phyloP scores from a whole-genome alignment of 1,284 basidiomycete genomes.

The Ustilago trichophora region DNA sequence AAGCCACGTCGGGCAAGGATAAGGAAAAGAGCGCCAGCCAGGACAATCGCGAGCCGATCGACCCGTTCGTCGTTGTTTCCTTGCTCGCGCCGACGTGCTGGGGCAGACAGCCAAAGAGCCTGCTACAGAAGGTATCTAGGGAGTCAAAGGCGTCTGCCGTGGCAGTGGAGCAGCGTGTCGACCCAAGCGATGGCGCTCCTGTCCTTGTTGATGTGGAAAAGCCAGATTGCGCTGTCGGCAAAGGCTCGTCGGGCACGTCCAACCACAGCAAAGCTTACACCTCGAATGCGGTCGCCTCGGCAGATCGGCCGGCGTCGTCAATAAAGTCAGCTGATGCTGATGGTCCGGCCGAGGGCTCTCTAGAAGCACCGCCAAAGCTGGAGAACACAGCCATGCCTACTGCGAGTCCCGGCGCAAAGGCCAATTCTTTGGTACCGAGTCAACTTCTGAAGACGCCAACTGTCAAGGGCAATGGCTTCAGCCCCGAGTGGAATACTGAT shows the following conservation, averaged over 20 bases:
- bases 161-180: neutral
- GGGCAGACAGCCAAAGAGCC: slow-evolving; percentile 48
- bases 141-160: neutral
- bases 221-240: neutral
- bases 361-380: too few relatives aligned
- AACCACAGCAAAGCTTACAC: neutral
- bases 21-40: slow-evolving; percentile 26
- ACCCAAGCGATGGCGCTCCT: neutral
- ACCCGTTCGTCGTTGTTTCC: slow-evolving; percentile 55
- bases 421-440: slow-evolving; percentile 1
- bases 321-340: too few relatives aligned
- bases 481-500: slow-evolving; percentile 56
- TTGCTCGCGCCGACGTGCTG: slow-evolving; percentile 49
- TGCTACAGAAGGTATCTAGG: slow-evolving; percentile 21
- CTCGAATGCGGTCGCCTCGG: too few relatives aligned
- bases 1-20: slow-evolving; percentile 40
- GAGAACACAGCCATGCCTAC: too few relatives aligned
- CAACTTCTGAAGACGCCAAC: slow-evolving; percentile 39
- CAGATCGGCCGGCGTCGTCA: too few relatives aligned
- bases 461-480: slow-evolving; percentile 59
- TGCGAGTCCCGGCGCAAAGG: too few relatives aligned
- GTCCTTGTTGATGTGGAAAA: neutral
- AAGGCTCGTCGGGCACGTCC: neutral
- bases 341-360: too few relatives aligned
- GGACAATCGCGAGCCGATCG: slow-evolving; percentile 44